These are phyloP conservation scores for Marasmius sp. DNA, from an alignment of 1,284 basidiomycete species.

Conservation along the genomic window DNA sequence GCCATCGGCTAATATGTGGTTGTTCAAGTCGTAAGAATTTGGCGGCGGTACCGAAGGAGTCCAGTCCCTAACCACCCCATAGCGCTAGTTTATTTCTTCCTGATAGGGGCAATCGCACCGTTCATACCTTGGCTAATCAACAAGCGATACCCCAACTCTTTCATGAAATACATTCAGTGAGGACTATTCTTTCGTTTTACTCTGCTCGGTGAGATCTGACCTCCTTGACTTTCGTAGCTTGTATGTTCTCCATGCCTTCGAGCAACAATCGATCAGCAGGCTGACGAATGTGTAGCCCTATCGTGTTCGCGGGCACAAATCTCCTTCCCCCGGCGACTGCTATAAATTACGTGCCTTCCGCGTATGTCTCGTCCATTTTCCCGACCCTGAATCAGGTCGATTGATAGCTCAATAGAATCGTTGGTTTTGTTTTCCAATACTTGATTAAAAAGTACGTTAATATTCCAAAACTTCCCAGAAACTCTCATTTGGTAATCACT, in stretches of 20 bases:
- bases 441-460: slow-evolving; percentile 44
- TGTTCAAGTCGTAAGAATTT: slow-evolving; percentile 14
- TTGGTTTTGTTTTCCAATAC: slow-evolving; percentile 64
- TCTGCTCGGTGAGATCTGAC: slow-evolving; percentile 15
- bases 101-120: slow-evolving; percentile 44
- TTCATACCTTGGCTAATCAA: slow-evolving; percentile 41
- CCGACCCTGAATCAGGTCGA: slow-evolving; percentile 26
- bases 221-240: too few relatives aligned
- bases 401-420: slow-evolving; percentile 25
- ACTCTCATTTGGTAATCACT: slow-evolving; percentile 26
- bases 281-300: slow-evolving; percentile 16
- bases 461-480: slow-evolving; percentile 14
- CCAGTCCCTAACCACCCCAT: not conserved
- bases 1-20: not conserved
- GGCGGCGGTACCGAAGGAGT: not conserved
- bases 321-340: slow-evolving; percentile 43
- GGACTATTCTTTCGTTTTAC: slow-evolving; percentile 17
- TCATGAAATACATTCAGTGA: slow-evolving; percentile 47
- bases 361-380: slow-evolving; percentile 16
- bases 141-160: slow-evolving; percentile 42
- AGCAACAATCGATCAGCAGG: slow-evolving; percentile 13
- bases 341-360: slow-evolving; percentile 42
- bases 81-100: slow-evolving; percentile 47
- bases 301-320: slow-evolving; percentile 35
- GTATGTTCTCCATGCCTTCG: slow-evolving; percentile 14